Percentiles rank a stretch among this genome's conserved stretches.
phyloP scores from a whole-genome alignment of 345 rosid species.

The Hibiscus tridactylites region DNA sequence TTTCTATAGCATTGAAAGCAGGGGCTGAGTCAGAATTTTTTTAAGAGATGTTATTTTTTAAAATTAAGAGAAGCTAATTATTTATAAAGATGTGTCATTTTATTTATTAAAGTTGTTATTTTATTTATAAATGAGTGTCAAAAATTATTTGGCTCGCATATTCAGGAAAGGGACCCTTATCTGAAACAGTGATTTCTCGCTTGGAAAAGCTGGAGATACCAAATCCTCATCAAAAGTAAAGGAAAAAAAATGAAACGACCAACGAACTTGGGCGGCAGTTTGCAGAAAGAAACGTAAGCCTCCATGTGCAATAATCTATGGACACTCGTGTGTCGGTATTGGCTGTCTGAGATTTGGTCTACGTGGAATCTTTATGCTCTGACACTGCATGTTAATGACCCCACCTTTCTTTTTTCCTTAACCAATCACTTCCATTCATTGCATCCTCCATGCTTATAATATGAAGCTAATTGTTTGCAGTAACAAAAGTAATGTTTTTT shows the following conservation, averaged over 20 bases:
- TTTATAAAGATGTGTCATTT: too few relatives aligned
- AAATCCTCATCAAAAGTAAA: conserved; percentile 1
- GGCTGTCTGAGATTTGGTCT: neutral
- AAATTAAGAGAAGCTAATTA: too few relatives aligned
- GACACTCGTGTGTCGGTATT: neutral
- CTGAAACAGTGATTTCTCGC: neutral
- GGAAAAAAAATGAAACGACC: neutral
- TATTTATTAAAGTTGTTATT: too few relatives aligned
- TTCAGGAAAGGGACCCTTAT: neutral
- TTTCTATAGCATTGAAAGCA: too few relatives aligned
- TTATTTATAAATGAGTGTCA: too few relatives aligned
- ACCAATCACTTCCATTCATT: too few relatives aligned
- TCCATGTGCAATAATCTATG: neutral
- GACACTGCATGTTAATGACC: neutral
- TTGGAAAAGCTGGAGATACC: conserved; percentile 2
- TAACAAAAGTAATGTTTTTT: neutral
- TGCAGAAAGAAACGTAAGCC: neutral
- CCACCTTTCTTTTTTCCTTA: neutral
- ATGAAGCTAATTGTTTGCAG: too few relatives aligned
- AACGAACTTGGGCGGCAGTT: conserved; percentile 4
- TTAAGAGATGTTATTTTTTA: too few relatives aligned
- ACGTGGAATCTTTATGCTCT: conserved; percentile 9
- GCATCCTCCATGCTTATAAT: too few relatives aligned
- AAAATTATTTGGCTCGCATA: neutral
- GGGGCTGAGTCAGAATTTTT: too few relatives aligned